Conservation (phyloP, 2,329 filamentous ascomycete genomes). For the Paramyrothecium roridum region DNA sequence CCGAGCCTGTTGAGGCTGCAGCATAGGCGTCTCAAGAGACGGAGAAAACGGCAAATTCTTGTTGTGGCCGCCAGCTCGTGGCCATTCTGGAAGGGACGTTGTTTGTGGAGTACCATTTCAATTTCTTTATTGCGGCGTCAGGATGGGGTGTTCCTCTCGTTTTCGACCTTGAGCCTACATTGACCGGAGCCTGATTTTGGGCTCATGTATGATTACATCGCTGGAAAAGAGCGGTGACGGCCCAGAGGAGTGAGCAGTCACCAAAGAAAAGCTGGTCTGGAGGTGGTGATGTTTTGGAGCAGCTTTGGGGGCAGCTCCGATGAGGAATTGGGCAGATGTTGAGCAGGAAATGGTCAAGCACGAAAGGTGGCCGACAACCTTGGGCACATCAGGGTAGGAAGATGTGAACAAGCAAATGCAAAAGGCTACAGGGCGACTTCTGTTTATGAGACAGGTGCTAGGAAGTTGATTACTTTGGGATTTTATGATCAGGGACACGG, state of each 20-base stretch:
- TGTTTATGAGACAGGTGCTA: not conserved
- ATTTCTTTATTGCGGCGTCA: not conserved
- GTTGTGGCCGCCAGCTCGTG: not conserved
- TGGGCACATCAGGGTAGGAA: too few relatives aligned
- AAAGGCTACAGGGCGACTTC: not conserved
- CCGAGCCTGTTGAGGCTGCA: constrained; percentile 33
- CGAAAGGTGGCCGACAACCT: too few relatives aligned
- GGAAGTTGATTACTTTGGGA: not conserved
- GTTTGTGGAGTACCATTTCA: constrained; percentile 1
- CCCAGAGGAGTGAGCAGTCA: too few relatives aligned
- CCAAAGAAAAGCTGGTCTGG: too few relatives aligned
- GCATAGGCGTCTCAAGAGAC: constrained; percentile 19
- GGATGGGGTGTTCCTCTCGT: not conserved
- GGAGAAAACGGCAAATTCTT: not conserved
- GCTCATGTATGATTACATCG: not conserved
- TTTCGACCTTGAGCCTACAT: not conserved
- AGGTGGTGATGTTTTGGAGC: too few relatives aligned
- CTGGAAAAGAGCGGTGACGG: not conserved
- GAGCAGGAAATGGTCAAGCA: too few relatives aligned
- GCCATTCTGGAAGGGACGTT: not conserved
- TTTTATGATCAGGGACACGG: not conserved
- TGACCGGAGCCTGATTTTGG: not conserved
- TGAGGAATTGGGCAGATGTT: too few relatives aligned
- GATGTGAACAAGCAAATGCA: not conserved
- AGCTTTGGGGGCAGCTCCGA: too few relatives aligned